Evolutionary conservation across 257 asterid species (phyloP).

Genomic region (Jasminum sambac): DNA sequence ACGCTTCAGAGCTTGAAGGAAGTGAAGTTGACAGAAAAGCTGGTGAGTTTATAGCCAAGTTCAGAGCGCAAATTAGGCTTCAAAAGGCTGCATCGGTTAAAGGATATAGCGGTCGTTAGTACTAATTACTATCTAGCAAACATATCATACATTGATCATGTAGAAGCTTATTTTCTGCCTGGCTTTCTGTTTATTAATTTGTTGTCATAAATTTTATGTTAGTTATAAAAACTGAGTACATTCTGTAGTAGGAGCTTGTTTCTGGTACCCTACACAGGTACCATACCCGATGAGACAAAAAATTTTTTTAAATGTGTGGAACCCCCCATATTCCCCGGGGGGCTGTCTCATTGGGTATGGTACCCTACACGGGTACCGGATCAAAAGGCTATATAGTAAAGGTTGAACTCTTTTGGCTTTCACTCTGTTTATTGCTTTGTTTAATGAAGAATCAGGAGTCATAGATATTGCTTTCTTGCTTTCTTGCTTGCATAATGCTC

Average conservation of each 20-base stretch:
- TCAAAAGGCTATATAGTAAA: background rate
- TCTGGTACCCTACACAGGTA: too few species aligned
- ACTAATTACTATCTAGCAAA: constrained; percentile 15
- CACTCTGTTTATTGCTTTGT: background rate
- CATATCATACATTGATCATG: constrained; percentile 10
- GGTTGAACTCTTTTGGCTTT: background rate
- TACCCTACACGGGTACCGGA: too few species aligned
- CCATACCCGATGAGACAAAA: too few species aligned
- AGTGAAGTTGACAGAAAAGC: constrained; percentile 96
- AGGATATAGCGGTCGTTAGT: constrained; percentile 33
- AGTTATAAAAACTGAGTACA: background rate
- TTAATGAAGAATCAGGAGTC: background rate
- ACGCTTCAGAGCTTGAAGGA: constrained; percentile 56
- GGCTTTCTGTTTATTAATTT: constrained; percentile 32
- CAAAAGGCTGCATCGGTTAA: constrained; percentile 56
- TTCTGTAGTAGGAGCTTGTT: too few species aligned
- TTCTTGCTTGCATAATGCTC: background rate
- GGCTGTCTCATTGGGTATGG: too few species aligned
- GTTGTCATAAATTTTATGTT: constrained; percentile 23
- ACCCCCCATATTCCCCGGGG: too few species aligned
- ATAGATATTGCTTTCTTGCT: background rate
- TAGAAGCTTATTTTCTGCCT: constrained; percentile 18
- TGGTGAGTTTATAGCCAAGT: constrained; percentile 90
- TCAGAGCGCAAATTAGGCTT: constrained; percentile 84
- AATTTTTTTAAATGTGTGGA: too few species aligned